These are phyloP conservation scores for Moesziomyces antarcticus DNA, from an alignment of 1,284 basidiomycete species.

Conservation along the genomic window DNA sequence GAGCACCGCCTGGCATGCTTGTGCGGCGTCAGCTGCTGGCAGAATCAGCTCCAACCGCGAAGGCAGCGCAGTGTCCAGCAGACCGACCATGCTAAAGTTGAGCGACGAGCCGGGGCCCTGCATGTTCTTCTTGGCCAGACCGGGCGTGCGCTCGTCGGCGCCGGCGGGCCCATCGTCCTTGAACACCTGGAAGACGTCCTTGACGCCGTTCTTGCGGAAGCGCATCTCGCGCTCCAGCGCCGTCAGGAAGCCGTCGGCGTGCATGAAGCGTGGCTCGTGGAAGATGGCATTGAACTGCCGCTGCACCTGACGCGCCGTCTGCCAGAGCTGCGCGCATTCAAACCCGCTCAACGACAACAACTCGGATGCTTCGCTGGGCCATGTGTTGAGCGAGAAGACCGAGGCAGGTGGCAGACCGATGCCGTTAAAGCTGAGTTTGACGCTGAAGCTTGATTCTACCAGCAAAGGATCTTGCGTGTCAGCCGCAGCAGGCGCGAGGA, in stretches of 20 bases:
- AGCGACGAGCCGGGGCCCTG: constrained; percentile 49
- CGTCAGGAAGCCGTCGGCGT: constrained; percentile 38
- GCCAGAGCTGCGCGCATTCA: constrained; percentile 35
- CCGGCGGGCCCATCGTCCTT: constrained; percentile 14
- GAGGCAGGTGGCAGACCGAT: constrained; percentile 31
- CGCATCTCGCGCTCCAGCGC: constrained; percentile 39
- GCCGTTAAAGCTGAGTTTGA: constrained; percentile 40
- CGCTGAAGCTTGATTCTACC: constrained; percentile 25
- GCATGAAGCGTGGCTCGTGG: constrained; percentile 36
- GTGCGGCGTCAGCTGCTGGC: neutral
- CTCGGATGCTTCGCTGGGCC: neutral
- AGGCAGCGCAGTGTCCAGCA: constrained; percentile 25
- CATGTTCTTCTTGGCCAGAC: constrained; percentile 48
- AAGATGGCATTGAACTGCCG: constrained; percentile 37
- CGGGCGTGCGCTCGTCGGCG: constrained; percentile 33
- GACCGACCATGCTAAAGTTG: constrained; percentile 49
- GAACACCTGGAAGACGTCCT: constrained; percentile 37
- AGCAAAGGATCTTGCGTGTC: constrained; percentile 16
- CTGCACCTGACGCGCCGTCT: constrained; percentile 41
- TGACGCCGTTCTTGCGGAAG: constrained; percentile 42
- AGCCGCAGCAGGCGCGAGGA: constrained; percentile 17
- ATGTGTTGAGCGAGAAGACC: constrained; percentile 23
- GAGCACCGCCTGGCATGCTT: neutral
- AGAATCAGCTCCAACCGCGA: constrained; percentile 14
- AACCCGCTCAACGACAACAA: constrained; percentile 3